These are phyloP conservation scores for Fusarium foetens DNA, from an alignment of 2,329 filamentous ascomycete species.

Conservation along the genomic window DNA sequence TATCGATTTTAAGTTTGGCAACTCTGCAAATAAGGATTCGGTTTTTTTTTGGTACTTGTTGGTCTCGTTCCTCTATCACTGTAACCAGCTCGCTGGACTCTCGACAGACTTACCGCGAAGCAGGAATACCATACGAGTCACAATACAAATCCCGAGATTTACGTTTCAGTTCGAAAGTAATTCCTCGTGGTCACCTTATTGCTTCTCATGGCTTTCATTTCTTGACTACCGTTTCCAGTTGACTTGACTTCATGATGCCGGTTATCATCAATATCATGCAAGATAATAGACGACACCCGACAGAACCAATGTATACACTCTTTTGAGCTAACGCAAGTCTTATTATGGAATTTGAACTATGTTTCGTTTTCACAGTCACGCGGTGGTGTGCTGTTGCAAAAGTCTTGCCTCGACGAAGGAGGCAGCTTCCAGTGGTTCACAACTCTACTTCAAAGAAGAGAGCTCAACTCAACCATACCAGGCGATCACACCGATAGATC, in stretches of 20 bases:
- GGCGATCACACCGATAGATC: too few relatives aligned
- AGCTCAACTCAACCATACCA: too few relatives aligned
- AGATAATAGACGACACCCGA: too few relatives aligned
- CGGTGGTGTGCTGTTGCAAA: background rate
- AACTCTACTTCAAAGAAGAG: fast-evolving
- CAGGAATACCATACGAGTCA: background rate
- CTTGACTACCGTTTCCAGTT: too few relatives aligned
- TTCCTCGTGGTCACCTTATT: fast-evolving
- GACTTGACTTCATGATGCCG: background rate
- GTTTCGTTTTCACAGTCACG: fast-evolving
- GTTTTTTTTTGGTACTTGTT: too few relatives aligned
- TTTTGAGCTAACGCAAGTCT: fast-evolving
- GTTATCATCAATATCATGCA: background rate
- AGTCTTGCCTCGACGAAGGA: background rate
- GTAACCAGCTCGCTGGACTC: fast-evolving
- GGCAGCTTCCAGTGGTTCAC: background rate
- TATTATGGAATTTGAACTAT: fast-evolving
- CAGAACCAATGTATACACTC: fast-evolving
- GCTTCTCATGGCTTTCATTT: background rate
- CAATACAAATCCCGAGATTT: too few relatives aligned
- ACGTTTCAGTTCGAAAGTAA: background rate
- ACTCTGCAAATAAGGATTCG: too few relatives aligned
- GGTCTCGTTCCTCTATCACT: background rate
- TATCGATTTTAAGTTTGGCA: too few relatives aligned
- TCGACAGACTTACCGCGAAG: background rate